Percentiles rank a stretch among this genome's conserved stretches.
Evolutionary conservation across 306 rosid genomes (phyloP).

Genomic region (Castanea crenata): DNA sequence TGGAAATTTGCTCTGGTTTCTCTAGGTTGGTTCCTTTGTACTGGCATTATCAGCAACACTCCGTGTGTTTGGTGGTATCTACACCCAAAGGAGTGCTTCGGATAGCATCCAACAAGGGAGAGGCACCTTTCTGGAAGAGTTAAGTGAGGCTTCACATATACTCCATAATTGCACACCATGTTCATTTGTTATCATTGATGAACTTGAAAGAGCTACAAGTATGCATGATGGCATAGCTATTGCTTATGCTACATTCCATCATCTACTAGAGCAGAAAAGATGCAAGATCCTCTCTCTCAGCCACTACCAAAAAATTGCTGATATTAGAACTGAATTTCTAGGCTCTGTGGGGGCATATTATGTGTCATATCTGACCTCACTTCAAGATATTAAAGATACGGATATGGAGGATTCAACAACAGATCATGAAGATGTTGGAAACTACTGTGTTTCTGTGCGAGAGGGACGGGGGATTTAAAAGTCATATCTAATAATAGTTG

Average conservation of each 20-base stretch:
- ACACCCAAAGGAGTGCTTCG: conserved; percentile 92
- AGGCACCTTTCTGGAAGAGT: conserved; percentile 93
- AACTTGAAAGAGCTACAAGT: conserved; percentile 97
- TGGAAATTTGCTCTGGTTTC: conserved; percentile 38
- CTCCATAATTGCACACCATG: conserved; percentile 62
- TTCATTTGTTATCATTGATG: conserved; percentile 84
- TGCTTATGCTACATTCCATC: conserved; percentile 79
- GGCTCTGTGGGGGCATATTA: conserved; percentile 74
- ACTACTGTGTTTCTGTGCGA: background rate
- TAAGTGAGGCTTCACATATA: conserved; percentile 77
- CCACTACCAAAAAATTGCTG: conserved; percentile 78
- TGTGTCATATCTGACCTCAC: conserved; percentile 77
- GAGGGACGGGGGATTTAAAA: background rate
- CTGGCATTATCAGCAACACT: conserved; percentile 81
- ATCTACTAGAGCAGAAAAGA: conserved; percentile 65
- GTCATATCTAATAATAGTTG: conserved; percentile 40
- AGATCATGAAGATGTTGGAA: conserved; percentile 48
- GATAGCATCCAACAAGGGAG: conserved; percentile 91
- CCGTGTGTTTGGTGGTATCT: conserved; percentile 75
- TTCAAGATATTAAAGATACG: conserved; percentile 18
- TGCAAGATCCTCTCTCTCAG: conserved; percentile 86
- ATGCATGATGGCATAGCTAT: conserved; percentile 93
- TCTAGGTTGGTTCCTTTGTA: conserved; percentile 91
- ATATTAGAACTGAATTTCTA: conserved; percentile 62
- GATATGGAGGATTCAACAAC: conserved; percentile 23